These are phyloP conservation scores for Marchantia paleacea DNA, from an alignment of 225 moss, liverwort and hornwort genomes.

Conservation along the genomic window DNA sequence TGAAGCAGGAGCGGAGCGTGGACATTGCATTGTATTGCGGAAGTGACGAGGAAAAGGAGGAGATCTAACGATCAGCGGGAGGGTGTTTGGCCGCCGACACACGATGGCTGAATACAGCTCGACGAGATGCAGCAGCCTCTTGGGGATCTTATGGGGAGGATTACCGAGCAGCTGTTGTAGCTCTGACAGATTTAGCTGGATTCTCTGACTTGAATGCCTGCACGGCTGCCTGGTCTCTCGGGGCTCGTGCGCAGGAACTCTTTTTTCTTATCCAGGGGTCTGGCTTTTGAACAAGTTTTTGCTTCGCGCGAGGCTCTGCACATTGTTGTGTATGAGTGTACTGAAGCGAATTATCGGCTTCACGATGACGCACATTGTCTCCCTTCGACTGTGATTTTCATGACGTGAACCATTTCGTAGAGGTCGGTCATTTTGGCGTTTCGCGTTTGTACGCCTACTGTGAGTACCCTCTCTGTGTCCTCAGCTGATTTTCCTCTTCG, in stretches of 20 bases:
- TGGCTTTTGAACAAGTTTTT: background rate
- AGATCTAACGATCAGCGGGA: slow-evolving; percentile 14
- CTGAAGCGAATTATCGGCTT: background rate
- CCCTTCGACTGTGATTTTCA: background rate
- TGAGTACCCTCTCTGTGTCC: background rate
- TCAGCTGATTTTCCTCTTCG: slow-evolving; percentile 4
- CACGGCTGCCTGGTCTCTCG: background rate
- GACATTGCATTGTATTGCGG: slow-evolving; percentile 5
- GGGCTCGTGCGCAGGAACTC: background rate
- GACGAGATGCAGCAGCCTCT: slow-evolving; percentile 10
- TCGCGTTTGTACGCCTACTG: background rate
- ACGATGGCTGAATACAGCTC: background rate
- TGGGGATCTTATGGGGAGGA: slow-evolving; percentile 2
- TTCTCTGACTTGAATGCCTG: background rate
- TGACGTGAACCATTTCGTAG: background rate
- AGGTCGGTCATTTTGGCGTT: background rate
- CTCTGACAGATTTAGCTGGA: slow-evolving; percentile 12
- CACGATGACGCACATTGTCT: slow-evolving; percentile 1
- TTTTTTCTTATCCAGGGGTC: background rate
- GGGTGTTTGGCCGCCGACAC: slow-evolving; percentile 1
- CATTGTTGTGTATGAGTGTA: background rate
- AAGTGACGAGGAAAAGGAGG: slow-evolving; percentile 7
- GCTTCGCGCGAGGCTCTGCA: background rate
- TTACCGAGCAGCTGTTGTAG: background rate
- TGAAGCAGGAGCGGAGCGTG: slow-evolving; percentile 13